phyloP scores from a whole-genome alignment of 768 basidiomycete species.

The Boletus speciosus region DNA sequence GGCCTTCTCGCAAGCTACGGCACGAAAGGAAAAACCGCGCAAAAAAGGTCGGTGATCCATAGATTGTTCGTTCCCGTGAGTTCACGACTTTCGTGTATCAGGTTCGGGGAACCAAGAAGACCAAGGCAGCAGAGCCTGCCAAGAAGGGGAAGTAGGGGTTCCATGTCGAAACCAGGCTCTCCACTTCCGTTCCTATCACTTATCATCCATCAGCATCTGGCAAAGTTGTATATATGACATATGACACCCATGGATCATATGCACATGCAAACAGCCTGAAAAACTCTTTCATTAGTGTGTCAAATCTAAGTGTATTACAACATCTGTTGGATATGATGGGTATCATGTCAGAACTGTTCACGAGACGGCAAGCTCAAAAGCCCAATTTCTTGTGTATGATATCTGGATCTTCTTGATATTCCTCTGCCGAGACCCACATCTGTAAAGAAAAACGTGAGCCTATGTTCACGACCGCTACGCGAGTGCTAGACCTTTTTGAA shows the following conservation, averaged over 20 bases:
- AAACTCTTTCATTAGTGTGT: slow-evolving; percentile 21
- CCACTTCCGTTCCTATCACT: slow-evolving; percentile 19
- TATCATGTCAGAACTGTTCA: slow-evolving; percentile 26
- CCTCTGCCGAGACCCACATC: slow-evolving; percentile 99
- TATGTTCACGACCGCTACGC: background rate
- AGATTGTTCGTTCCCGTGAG: background rate
- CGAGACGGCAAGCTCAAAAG: slow-evolving; percentile 44
- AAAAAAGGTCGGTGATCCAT: slow-evolving; percentile 76
- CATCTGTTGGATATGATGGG: slow-evolving; percentile 30
- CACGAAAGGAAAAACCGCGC: slow-evolving; percentile 99
- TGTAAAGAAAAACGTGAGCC: slow-evolving; percentile 31
- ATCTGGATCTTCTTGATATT: slow-evolving; percentile 98
- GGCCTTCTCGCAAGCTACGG: slow-evolving; percentile 93
- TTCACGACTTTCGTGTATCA: slow-evolving; percentile 34
- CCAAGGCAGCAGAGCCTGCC: slow-evolving; percentile 85
- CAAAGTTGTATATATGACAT: slow-evolving; percentile 41
- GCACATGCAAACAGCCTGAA: slow-evolving; percentile 21
- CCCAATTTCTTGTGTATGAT: slow-evolving; percentile 96
- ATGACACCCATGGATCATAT: slow-evolving; percentile 31
- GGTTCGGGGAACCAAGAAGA: slow-evolving; percentile 94
- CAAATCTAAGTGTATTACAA: slow-evolving; percentile 33
- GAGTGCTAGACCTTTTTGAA: slow-evolving; percentile 81
- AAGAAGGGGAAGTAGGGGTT: slow-evolving; percentile 86
- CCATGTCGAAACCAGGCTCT: slow-evolving; percentile 19
- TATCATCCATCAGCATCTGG: slow-evolving; percentile 33